A percentile compares a stretch with the other conserved stretches of the same genome.
Evolutionary conservation across 441 rosid genomes (phyloP).

Genomic region (Bocquillonia castaneifolia): DNA sequence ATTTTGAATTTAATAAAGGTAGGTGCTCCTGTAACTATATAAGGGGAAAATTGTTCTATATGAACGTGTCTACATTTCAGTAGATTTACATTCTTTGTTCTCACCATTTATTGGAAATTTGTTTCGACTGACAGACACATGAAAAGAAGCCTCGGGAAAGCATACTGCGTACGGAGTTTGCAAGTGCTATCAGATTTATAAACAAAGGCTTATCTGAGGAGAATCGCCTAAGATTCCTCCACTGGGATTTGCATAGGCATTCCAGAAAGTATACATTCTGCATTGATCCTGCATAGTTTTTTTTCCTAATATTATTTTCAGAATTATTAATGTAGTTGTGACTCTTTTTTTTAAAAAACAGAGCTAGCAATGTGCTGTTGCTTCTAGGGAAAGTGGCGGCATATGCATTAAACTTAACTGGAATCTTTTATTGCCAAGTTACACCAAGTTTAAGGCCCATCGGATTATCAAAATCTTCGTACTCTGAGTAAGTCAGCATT

Average conservation of each 20-base stretch:
- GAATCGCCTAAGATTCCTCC: conserved; percentile 70
- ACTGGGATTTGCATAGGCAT: conserved; percentile 86
- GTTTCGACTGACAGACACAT: conserved; percentile 50
- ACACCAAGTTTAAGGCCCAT: conserved; percentile 46
- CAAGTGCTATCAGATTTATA: conserved; percentile 80
- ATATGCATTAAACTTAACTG: conserved; percentile 70
- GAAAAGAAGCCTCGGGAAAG: conserved; percentile 96
- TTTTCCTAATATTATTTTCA: not conserved
- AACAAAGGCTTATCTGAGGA: conserved; percentile 77
- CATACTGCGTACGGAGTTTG: conserved; percentile 87
- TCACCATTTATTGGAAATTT: conserved; percentile 13
- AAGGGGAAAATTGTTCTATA: not conserved
- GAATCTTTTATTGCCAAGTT: conserved; percentile 72
- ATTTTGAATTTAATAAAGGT: conserved; percentile 95
- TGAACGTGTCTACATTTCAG: not conserved
- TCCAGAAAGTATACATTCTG: conserved; percentile 54
- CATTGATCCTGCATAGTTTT: not conserved
- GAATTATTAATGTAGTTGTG: not conserved
- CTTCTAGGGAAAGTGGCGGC: conserved; percentile 81
- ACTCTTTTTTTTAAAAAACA: conserved; percentile 36
- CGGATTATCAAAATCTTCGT: conserved; percentile 44
- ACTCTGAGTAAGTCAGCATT: conserved; percentile 52
- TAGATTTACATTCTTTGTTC: not conserved
- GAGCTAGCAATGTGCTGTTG: conserved; percentile 67
- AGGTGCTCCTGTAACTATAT: conserved; percentile 19